Evolutionary conservation across 2,329 filamentous ascomycete genomes (phyloP).

Genomic region (Graphiopsis chlorocephala): DNA sequence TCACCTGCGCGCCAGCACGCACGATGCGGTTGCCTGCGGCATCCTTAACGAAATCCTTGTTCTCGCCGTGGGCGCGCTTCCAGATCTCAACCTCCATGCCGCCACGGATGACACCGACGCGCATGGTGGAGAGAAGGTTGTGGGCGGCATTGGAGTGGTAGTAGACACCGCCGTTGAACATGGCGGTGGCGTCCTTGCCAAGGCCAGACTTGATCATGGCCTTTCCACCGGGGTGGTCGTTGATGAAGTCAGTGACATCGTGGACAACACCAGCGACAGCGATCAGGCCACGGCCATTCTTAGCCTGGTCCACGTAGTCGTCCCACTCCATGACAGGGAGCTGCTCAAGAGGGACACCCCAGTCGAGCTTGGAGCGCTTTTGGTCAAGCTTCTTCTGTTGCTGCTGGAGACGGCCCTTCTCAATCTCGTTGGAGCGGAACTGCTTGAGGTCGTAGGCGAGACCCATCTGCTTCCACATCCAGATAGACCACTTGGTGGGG

Average conservation of each 20-base stretch:
- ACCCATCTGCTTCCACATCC: conserved; percentile 77
- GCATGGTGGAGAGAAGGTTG: conserved; percentile 84
- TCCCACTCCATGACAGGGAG: conserved; percentile 85
- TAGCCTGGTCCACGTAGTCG: conserved; percentile 73
- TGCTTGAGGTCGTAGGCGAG: conserved; percentile 85
- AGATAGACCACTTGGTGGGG: conserved; percentile 88
- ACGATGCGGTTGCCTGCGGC: conserved; percentile 77
- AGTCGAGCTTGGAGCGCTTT: conserved; percentile 77
- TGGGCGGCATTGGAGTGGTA: conserved; percentile 86
- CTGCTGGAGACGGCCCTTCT: conserved; percentile 87
- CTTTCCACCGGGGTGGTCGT: conserved; percentile 86
- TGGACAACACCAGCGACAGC: conserved; percentile 82
- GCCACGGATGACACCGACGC: conserved; percentile 80
- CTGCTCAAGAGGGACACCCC: conserved; percentile 81
- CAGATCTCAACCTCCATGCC: conserved; percentile 90
- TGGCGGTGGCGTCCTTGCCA: conserved; percentile 83
- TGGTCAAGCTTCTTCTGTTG: conserved; percentile 90
- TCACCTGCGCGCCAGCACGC: conserved; percentile 80
- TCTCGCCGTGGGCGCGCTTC: conserved; percentile 81
- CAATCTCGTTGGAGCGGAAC: conserved; percentile 88
- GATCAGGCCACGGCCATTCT: conserved; percentile 73
- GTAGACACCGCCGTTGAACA: conserved; percentile 91
- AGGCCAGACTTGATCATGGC: conserved; percentile 78
- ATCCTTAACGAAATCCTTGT: conserved; percentile 82
- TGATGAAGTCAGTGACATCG: conserved; percentile 80